Evolutionary conservation across 495 filamentous ascomycete genomes (phyloP), one percentile per base, ranked within the genome.

Genomic region (Podospora australis): DNA sequence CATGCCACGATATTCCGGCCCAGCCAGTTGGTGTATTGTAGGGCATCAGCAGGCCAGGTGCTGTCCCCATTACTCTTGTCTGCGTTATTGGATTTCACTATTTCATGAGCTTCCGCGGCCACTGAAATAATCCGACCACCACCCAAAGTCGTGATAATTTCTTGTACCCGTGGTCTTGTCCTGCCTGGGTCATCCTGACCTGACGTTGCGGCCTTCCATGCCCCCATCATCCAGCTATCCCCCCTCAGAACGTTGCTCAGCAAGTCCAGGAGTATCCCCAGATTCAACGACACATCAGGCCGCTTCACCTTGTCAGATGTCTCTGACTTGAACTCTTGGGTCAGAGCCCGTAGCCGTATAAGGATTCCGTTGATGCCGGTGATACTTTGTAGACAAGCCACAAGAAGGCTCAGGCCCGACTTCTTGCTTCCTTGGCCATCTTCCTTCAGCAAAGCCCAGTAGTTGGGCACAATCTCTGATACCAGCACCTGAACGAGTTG

Each of bases 401-500:
- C 46, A 11, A 98, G 62, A 4, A 78, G 58, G 13, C 53, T 57
- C 6, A 71, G 39, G 1, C 65, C 64, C 0, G 56, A 54, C 13
- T 50, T 48, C 23, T 50, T 48, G 19, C 34, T 26, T 24, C 57
- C 41, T 9, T 44, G 55, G 11, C 67, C 68, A 45, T 71, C 70
- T 50, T 73, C 67, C 46, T 72, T 64, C 22, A 88, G 53, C 23
- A 76, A 52, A n/a, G 67, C 49, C 90, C 90, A 96, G 63, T 86
- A 88, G 54, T 87, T 82, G 4, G 86, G 83, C 5, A 90, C 70
- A 30, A 83, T 86, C 28, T 78, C 77, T 28, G 70, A 79, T 48
- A 88, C 78, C 54, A 96, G 66, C 8, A 73, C 63, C 58, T 84
- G 81, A 39, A 89, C 68, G 5, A 95, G 77, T 56, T 88, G 84